Evolutionary conservation across 257 asterid genomes (phyloP).

Genomic region (Henckelia pumila): DNA sequence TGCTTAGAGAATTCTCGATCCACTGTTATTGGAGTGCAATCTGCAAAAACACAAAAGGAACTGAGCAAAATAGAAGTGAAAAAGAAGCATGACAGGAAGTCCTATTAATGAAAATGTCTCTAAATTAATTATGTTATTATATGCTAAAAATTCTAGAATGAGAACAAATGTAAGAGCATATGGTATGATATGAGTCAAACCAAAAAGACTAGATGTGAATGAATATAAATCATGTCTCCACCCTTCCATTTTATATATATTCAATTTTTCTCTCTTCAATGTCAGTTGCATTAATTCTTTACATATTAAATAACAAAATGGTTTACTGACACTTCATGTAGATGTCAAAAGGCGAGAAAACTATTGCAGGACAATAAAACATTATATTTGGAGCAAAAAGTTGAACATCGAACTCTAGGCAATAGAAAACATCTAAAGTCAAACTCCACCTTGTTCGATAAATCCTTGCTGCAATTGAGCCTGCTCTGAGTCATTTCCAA

Average conservation of each 20-base stretch:
- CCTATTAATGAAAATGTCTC: slow-evolving; percentile 3
- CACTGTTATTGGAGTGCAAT: slow-evolving; percentile 46
- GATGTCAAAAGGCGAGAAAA: not conserved
- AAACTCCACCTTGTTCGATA: slow-evolving; percentile 50
- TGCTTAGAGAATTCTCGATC: slow-evolving; percentile 53
- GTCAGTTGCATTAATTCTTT: not conserved
- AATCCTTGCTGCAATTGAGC: slow-evolving; percentile 61
- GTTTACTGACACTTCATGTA: not conserved
- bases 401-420: not conserved
- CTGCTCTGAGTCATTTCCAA: slow-evolving; percentile 50
- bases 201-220: not conserved
- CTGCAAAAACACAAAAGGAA: slow-evolving; percentile 45
- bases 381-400: slow-evolving; percentile 10
- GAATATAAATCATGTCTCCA: not conserved
- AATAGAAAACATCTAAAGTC: slow-evolving; percentile 24
- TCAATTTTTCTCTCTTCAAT: not conserved
- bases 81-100: slow-evolving; percentile 4
- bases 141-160: slow-evolving; percentile 10
- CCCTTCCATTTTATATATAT: not conserved
- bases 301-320: not conserved
- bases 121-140: slow-evolving; percentile 1
- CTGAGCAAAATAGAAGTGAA: slow-evolving; percentile 17
- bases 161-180: slow-evolving; percentile 1
- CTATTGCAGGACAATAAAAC: not conserved
- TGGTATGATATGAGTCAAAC: not conserved